These are phyloP conservation scores for Phytophthora uliginosa DNA, from an alignment of 352 stramenopile genomes.

Conservation along the genomic window DNA sequence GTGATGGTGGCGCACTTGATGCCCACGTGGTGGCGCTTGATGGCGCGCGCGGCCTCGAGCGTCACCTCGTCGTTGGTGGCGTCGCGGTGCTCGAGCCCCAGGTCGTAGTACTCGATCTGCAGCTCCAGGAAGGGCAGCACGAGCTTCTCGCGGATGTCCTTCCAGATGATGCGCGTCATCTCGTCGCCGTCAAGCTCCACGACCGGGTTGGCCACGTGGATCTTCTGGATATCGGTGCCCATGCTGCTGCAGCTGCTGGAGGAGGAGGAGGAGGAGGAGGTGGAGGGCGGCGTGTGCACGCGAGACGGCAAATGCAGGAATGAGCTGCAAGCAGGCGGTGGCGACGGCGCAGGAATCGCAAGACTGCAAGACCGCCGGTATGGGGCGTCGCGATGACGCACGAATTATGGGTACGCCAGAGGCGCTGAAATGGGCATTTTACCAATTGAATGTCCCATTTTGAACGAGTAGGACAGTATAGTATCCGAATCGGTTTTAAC, in stretches of 20 bases:
- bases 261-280: background rate
- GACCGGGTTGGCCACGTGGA: conserved; percentile 64
- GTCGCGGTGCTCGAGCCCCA: conserved; percentile 77
- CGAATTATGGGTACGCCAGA: too few relatives aligned
- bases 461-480: too few relatives aligned
- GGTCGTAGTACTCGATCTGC: conserved; percentile 87
- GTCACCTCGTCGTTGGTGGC: conserved; percentile 85
- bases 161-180: conserved; percentile 84
- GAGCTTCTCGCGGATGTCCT: conserved; percentile 60
- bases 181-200: conserved; percentile 86
- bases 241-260: conserved; percentile 8
- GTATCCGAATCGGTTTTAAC: too few relatives aligned
- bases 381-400: too few relatives aligned
- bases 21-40: conserved; percentile 73
- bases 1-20: conserved; percentile 92
- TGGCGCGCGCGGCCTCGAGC: conserved; percentile 80
- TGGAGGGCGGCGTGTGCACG: background rate
- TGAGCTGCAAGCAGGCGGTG: conserved; percentile 2
- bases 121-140: conserved; percentile 78
- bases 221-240: conserved; percentile 62
- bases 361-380: background rate
- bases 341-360: background rate
- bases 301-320: conserved; percentile 23
- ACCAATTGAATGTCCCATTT: too few relatives aligned
- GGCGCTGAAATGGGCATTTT: too few relatives aligned